Conservation (phyloP, 169 alveolate genomes). For the Cytauxzoon felis region DNA sequence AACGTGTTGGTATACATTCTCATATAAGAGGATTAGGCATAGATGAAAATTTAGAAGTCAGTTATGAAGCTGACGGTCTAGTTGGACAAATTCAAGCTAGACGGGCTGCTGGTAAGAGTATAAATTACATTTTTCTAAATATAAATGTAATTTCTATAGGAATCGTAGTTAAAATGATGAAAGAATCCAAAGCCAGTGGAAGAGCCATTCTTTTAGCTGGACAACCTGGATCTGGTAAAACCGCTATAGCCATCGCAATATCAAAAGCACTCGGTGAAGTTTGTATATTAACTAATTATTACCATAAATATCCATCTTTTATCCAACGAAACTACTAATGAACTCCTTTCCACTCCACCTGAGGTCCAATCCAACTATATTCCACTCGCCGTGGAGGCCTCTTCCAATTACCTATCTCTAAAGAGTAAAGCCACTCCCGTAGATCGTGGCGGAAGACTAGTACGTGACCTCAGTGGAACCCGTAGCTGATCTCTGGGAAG, state of each 20-base stretch:
- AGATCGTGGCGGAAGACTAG: too few relatives aligned
- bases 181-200: slow-evolving; percentile 96
- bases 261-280: slow-evolving; percentile 94
- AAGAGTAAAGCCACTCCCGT: too few relatives aligned
- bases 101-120: slow-evolving; percentile 88
- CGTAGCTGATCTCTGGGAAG: too few relatives aligned
- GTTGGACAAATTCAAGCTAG: slow-evolving; percentile 93
- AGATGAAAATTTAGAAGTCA: slow-evolving; percentile 92
- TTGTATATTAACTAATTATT: not conserved
- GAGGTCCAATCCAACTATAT: too few relatives aligned
- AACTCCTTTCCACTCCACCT: too few relatives aligned
- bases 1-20: slow-evolving; percentile 96
- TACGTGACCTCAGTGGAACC: too few relatives aligned
- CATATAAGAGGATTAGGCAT: slow-evolving; percentile 98
- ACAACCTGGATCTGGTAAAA: slow-evolving; percentile 99
- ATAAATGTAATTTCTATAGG: slow-evolving; percentile 39
- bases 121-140: not conserved
- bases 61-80: slow-evolving; percentile 92
- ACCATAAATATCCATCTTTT: not conserved
- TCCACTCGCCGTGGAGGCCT: too few relatives aligned
- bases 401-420: too few relatives aligned
- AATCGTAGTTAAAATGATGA: slow-evolving; percentile 91
- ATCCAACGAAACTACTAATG: not conserved
- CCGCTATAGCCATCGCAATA: slow-evolving; percentile 99
- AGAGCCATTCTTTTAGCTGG: slow-evolving; percentile 98